phyloP scores from a whole-genome alignment of 2,329 filamentous ascomycete species.

The Exophiala viscosa region DNA sequence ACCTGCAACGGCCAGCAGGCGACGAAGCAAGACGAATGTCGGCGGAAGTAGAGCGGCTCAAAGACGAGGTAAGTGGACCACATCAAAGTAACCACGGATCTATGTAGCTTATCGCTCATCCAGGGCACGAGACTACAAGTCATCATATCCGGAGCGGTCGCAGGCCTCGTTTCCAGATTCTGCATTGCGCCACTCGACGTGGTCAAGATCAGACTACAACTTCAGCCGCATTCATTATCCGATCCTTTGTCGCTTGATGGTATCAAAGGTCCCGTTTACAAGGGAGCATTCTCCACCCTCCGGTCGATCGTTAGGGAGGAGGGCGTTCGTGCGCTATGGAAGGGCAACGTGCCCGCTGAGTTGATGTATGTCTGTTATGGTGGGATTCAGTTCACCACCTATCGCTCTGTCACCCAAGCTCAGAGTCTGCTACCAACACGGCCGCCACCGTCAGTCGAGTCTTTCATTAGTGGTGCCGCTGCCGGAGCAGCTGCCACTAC shows the following conservation, averaged over 20 bases:
- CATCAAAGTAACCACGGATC: not conserved
- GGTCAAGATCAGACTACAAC: constrained; percentile 93
- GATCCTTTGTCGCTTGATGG: constrained; percentile 62
- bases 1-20: not conserved
- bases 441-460: constrained; percentile 66
- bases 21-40: constrained; percentile 49
- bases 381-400: constrained; percentile 82
- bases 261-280: constrained; percentile 48
- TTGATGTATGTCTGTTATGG: constrained; percentile 90
- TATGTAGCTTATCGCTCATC: not conserved
- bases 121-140: constrained; percentile 66
- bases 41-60: constrained; percentile 62
- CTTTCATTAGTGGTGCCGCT: constrained; percentile 76
- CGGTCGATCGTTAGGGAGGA: constrained; percentile 74
- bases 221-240: constrained; percentile 80
- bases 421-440: constrained; percentile 54
- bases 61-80: constrained; percentile 58
- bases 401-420: constrained; percentile 68
- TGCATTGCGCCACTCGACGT: constrained; percentile 93
- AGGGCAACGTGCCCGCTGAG: constrained; percentile 95
- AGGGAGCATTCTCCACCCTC: constrained; percentile 72
- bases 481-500: constrained; percentile 81
- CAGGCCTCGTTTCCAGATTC: constrained; percentile 89
- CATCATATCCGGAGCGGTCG: constrained; percentile 62
- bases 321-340: constrained; percentile 86